Evolutionary conservation across 805 yeast genomes (phyloP).

Genomic region (Wickerhamomyces sydowiorum): DNA sequence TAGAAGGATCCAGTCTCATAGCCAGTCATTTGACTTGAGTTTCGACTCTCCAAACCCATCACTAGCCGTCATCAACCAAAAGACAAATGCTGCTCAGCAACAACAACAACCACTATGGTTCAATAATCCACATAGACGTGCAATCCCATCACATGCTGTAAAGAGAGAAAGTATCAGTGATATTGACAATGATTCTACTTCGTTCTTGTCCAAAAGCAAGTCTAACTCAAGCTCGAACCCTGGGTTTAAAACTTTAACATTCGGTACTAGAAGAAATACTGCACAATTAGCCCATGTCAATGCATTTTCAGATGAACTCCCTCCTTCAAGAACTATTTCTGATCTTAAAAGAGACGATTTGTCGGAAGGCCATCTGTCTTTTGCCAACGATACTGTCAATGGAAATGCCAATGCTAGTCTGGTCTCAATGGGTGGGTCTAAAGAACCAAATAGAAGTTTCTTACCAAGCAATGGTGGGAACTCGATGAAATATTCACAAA

Average conservation of each 20-base stretch:
- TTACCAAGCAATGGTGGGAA: neutral
- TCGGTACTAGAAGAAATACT: constrained; percentile 29
- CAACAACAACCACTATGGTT: constrained; percentile 28
- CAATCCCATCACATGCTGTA: constrained; percentile 40
- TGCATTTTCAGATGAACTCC: constrained; percentile 33
- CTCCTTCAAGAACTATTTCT: constrained; percentile 33
- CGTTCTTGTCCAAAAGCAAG: constrained; percentile 15
- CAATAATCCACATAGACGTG: constrained; percentile 38
- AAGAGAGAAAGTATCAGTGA: constrained; percentile 31
- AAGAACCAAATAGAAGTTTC: constrained; percentile 1
- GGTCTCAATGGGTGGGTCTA: constrained; percentile 1
- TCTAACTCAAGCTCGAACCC: constrained; percentile 11
- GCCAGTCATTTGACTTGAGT: constrained; percentile 12
- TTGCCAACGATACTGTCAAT: constrained; percentile 10
- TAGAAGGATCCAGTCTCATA: constrained; percentile 23
- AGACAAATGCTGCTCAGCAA: constrained; percentile 7
- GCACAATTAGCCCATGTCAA: constrained; percentile 20
- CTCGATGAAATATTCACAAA: constrained; percentile 6
- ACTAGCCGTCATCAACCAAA: constrained; percentile 19
- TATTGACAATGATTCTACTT: constrained; percentile 16
- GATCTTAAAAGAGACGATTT: constrained; percentile 36
- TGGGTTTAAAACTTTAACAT: constrained; percentile 32
- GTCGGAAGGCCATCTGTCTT: constrained; percentile 16
- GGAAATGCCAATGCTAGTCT: constrained; percentile 4
- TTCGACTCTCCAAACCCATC: constrained; percentile 16